Conservation (phyloP, 78 protist species). For the Dictyostelium intermedium region DNA sequence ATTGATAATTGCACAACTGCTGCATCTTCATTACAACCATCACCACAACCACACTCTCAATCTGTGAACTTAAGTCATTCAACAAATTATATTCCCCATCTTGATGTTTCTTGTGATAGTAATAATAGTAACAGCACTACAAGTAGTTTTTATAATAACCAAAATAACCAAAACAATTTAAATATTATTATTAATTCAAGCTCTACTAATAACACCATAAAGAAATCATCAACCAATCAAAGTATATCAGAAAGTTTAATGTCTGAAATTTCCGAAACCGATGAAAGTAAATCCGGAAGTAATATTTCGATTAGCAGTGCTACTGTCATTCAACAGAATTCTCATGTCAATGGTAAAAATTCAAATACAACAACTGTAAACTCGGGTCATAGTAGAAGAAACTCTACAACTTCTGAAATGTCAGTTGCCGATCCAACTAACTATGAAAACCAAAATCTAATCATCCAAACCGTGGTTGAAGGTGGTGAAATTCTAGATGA, state of each 20-base stretch:
- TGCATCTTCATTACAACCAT: neutral
- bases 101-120: neutral
- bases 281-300: neutral
- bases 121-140: neutral
- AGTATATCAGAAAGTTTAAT: neutral
- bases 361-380: neutral
- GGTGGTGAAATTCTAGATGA: slow-evolving; percentile 46
- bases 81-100: neutral
- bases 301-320: neutral
- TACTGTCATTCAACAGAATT: neutral
- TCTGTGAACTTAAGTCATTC: neutral
- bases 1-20: neutral
- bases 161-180: neutral
- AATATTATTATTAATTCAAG: neutral
- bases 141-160: neutral
- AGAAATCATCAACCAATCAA: slow-evolving; percentile 1
- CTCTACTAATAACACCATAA: neutral
- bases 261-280: neutral
- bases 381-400: neutral
- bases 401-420: neutral
- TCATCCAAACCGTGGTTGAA: slow-evolving; percentile 59
- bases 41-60: neutral
- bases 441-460: slow-evolving; percentile 18
- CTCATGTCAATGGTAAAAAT: neutral
- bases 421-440: neutral